These are phyloP conservation scores for Chrysophaeum taylorii DNA, from an alignment of 352 stramenopile genomes.

Conservation along the genomic window DNA sequence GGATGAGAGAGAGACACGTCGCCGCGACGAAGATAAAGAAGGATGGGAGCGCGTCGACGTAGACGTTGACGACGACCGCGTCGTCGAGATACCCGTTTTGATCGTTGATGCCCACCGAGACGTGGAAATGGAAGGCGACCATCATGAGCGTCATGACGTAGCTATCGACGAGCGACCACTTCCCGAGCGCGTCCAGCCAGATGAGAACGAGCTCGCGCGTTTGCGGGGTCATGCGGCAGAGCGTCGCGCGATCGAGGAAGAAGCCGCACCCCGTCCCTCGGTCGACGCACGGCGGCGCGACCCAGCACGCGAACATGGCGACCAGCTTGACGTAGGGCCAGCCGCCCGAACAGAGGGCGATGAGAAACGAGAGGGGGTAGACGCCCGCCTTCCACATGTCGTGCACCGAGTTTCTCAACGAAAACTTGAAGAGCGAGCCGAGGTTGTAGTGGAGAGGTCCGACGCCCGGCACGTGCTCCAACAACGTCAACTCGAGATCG, in stretches of 20 bases:
- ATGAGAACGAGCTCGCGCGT: constrained; percentile 44
- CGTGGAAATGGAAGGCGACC: constrained; percentile 57
- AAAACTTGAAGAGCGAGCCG: constrained; percentile 28
- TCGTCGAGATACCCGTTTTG: constrained; percentile 21
- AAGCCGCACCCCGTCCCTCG: background rate
- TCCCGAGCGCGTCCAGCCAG: constrained; percentile 49
- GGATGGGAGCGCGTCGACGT: constrained; percentile 37
- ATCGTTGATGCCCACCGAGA: constrained; percentile 22
- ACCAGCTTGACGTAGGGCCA: constrained; percentile 61
- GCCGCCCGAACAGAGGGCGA: constrained; percentile 52
- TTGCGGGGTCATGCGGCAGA: constrained; percentile 6
- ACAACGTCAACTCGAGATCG: constrained; percentile 9
- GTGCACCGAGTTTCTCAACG: constrained; percentile 26
- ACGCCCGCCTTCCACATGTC: constrained; percentile 41
- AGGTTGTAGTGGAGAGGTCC: background rate
- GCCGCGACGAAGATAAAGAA: constrained; percentile 57
- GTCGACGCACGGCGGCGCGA: background rate
- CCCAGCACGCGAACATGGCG: constrained; percentile 46
- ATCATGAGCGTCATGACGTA: constrained; percentile 63
- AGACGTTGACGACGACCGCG: constrained; percentile 41
- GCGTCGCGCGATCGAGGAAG: too few species aligned
- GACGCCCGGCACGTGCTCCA: background rate
- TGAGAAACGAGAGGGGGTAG: constrained; percentile 52
- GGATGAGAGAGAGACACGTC: constrained; percentile 48
- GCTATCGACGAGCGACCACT: constrained; percentile 60